Evolutionary conservation across 2,329 filamentous ascomycete species (phyloP).

Genomic region (Saccharata proteae): DNA sequence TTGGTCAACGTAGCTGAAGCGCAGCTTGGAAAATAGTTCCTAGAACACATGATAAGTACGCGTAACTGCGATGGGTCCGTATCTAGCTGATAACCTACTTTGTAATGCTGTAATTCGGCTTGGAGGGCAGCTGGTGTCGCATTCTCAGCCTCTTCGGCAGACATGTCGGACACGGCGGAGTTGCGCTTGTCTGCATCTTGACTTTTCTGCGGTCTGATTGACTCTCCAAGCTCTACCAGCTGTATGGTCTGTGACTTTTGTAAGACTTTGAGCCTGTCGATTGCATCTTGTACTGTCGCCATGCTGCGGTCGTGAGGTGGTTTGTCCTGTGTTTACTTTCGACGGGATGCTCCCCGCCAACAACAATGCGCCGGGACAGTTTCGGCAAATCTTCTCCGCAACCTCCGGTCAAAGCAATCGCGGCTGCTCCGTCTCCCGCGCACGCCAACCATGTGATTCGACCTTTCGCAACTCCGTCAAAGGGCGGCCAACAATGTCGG

Average conservation of each 20-base stretch:
- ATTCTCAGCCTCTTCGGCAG: slow-evolving; percentile 50
- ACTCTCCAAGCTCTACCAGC: slow-evolving; percentile 67
- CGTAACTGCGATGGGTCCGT: neutral
- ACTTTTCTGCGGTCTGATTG: slow-evolving; percentile 47
- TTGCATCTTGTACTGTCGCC: slow-evolving; percentile 3
- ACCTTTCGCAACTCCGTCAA: no score
- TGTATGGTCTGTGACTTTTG: slow-evolving; percentile 50
- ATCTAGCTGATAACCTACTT: slow-evolving; percentile 29
- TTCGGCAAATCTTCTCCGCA: no score
- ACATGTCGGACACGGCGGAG: slow-evolving; percentile 59
- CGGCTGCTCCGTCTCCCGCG: no score
- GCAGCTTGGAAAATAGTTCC: slow-evolving; percentile 89
- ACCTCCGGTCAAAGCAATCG: no score
- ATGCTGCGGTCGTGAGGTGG: slow-evolving; percentile 6
- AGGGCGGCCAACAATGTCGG: slow-evolving; percentile 9
- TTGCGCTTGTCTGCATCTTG: slow-evolving; percentile 27
- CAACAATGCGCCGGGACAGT: no score
- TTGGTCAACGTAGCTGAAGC: slow-evolving; percentile 96
- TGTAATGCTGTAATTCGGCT: slow-evolving; percentile 80
- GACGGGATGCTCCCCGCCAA: no score
- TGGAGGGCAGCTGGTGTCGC: slow-evolving; percentile 65
- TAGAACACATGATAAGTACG: slow-evolving; percentile 15
- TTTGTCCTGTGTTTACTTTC: slow-evolving; percentile 1
- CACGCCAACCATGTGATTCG: no score
- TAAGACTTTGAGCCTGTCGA: slow-evolving; percentile 36